Percentiles rank a stretch among this genome's conserved stretches.
phyloP scores from a whole-genome alignment of 352 stramenopile genomes.

The Phytophthora aleatoria region DNA sequence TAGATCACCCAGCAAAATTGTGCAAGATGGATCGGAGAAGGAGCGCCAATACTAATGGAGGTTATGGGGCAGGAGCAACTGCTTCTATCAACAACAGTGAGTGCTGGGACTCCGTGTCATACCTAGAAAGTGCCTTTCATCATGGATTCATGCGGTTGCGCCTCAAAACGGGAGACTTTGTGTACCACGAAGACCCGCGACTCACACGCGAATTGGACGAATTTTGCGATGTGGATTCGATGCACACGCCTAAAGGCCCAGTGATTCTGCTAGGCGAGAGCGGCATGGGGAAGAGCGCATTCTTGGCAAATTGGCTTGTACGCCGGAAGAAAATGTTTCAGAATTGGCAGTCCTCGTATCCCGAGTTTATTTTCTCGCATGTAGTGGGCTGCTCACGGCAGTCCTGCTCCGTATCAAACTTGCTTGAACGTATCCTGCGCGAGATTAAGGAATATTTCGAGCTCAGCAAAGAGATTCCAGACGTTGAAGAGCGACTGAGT shows the following conservation, averaged over 20 bases:
- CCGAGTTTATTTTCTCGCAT: constrained; percentile 92
- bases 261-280: constrained; percentile 79
- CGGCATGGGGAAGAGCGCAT: constrained; percentile 75
- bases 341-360: constrained; percentile 82
- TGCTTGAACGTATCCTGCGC: constrained; percentile 86
- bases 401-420: constrained; percentile 84
- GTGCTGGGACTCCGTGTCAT: constrained; percentile 83
- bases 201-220: constrained; percentile 75
- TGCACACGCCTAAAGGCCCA: constrained; percentile 79
- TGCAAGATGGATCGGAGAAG: constrained; percentile 24
- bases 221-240: constrained; percentile 86
- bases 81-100: constrained; percentile 40
- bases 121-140: constrained; percentile 81
- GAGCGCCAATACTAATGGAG: constrained; percentile 23
- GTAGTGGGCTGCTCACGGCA: constrained; percentile 89
- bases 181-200: constrained; percentile 72
- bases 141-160: constrained; percentile 81
- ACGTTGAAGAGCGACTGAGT: constrained; percentile 85
- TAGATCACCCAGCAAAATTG: not conserved
- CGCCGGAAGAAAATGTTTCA: constrained; percentile 87
- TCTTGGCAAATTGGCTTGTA: constrained; percentile 84
- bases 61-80: constrained; percentile 6
- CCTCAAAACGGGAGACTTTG: constrained; percentile 70
- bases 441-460: constrained; percentile 94
- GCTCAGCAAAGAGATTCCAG: constrained; percentile 82